phyloP scores from a whole-genome alignment of 495 filamentous ascomycete genomes.

The Aspergillus heteromorphus region DNA sequence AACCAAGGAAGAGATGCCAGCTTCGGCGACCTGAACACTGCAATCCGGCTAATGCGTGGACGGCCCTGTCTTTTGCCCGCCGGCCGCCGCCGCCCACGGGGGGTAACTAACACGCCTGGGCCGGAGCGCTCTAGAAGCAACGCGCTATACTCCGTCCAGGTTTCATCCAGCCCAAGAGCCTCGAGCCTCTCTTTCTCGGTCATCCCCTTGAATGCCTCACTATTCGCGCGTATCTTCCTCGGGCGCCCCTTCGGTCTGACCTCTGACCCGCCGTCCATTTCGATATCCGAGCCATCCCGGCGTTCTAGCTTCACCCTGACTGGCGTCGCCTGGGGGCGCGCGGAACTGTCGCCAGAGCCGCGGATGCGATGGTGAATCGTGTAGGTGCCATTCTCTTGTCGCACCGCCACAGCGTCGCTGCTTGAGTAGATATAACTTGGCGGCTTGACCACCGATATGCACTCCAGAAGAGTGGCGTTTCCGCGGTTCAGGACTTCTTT shows the following conservation, averaged over 20 bases:
- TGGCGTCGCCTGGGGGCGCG: conserved; percentile 1
- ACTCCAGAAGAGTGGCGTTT: conserved; percentile 43
- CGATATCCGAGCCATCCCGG: conserved; percentile 3
- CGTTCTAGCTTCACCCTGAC: conserved; percentile 1
- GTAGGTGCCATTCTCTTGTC: conserved; percentile 25
- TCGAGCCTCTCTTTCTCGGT: conserved; percentile 35
- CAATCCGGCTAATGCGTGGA: conserved; percentile 43
- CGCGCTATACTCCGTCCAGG: conserved; percentile 42
- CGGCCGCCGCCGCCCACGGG: conserved; percentile 40
- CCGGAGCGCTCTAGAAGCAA: conserved; percentile 32
- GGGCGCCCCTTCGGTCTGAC: neutral
- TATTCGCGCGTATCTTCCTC: conserved; percentile 14
- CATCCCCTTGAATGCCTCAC: conserved; percentile 22
- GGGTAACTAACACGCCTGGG: conserved; percentile 49
- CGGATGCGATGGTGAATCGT: neutral
- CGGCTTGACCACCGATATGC: conserved; percentile 27
- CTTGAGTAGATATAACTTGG: conserved; percentile 26
- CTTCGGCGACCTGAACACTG: conserved; percentile 45
- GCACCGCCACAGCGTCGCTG: conserved; percentile 27
- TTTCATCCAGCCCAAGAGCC: conserved; percentile 39
- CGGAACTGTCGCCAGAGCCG: neutral
- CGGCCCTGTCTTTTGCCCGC: conserved; percentile 43
- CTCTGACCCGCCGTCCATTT: neutral
- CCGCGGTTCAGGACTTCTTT: conserved; percentile 36
- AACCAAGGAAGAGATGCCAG: conserved; percentile 39